Evolutionary conservation across 2,329 filamentous ascomycete genomes (phyloP).

Genomic region (Epichloe sylvatica): DNA sequence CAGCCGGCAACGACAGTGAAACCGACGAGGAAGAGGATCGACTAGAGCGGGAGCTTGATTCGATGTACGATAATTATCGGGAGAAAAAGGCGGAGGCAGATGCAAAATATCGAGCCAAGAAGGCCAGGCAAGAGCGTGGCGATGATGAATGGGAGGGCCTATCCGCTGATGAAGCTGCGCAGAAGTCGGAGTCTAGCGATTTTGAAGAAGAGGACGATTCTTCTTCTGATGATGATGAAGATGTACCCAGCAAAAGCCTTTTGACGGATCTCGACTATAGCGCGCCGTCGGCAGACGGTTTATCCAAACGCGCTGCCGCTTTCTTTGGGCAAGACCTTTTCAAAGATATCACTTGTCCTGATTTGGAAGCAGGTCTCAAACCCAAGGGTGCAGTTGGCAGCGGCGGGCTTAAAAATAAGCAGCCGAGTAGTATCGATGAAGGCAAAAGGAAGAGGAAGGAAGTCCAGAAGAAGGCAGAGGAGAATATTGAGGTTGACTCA

Average conservation of each 20-base stretch:
- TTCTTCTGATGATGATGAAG: conserved; percentile 19
- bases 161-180: conserved; percentile 47
- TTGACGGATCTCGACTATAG: conserved; percentile 27
- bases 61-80: conserved; percentile 74
- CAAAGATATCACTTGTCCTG: conserved; percentile 35
- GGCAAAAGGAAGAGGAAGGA: conserved; percentile 9
- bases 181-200: conserved; percentile 39
- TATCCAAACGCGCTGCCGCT: conserved; percentile 73
- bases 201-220: conserved; percentile 41
- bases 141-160: conserved; percentile 91
- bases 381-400: conserved; percentile 19
- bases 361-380: conserved; percentile 36
- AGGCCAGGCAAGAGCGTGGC: conserved; percentile 63
- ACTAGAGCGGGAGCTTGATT: conserved; percentile 74
- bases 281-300: conserved; percentile 28
- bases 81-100: conserved; percentile 67
- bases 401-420: neutral
- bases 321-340: conserved; percentile 97
- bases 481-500: conserved; percentile 20
- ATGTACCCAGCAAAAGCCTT: conserved; percentile 14
- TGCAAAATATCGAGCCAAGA: conserved; percentile 82
- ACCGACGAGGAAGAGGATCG: conserved; percentile 68
- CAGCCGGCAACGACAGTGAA: conserved; percentile 43
- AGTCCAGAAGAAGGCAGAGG: conserved; percentile 6
- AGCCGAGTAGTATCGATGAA: neutral